Evolutionary conservation across 163 green algal species (phyloP), one percentile per base, ranked within the genome.

Genomic region (Scenedesmus sp.): DNA sequence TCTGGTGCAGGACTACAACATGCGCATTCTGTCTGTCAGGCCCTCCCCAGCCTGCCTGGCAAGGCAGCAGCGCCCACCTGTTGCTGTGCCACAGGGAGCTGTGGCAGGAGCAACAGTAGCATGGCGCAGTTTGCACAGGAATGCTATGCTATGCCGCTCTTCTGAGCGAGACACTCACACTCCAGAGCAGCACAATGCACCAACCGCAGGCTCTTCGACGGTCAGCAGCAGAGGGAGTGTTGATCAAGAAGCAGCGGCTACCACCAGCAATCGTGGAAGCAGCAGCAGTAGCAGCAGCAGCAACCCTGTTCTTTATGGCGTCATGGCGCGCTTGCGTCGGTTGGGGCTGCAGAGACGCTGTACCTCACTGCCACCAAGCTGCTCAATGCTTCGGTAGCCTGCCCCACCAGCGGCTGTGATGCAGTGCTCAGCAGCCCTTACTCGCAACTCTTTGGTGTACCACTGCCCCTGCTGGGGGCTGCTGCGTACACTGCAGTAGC

Each of bases 291-390:
- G 80, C 88, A 56, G 42, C 81, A 73, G 59, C 78, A 61, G 18
- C 87, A 53, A 59, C 16, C 35, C 78, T 76, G 30, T 81, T 81
- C 43, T 43, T 40, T 96, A 94, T 73, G 37, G 51, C 1, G 42
- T 91, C 3, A 90, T 97, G 42, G 84, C 89, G 93, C 87, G 0
- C 91, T 98, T n/a, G 93, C 95, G 6, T 68, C 85, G 3, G 91
- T 90, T 18, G 96, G 96, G 18, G 44, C 92, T 1, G 53, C 94
- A 13, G 97, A 98, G 87, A 98, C 96, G 0, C 83, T 88, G 4
- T 98, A 98, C 92, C 94, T 98, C 1, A 94, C 96, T 0, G 92
- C 85, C 76, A 93, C 91, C 49, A 98, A 98, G 94, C 90, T 99
- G 20, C 87, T 93, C 6, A 89, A 91, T 20, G 86, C 86, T 4